phyloP scores from a whole-genome alignment of 495 filamentous ascomycete genomes.

The Tuber borchii region DNA sequence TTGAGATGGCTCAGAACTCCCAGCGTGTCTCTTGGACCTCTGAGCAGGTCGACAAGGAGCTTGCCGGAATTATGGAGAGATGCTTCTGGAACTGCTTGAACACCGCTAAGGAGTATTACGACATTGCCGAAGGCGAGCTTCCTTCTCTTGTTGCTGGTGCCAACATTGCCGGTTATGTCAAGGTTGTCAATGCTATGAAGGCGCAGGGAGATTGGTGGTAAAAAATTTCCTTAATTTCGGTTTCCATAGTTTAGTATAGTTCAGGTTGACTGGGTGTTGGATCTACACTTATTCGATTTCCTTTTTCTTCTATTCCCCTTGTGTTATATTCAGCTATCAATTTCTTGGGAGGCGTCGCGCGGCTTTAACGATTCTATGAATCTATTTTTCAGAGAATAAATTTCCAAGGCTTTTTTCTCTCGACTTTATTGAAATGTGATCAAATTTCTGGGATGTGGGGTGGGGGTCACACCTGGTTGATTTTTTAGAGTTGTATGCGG shows the following conservation, averaged over 20 bases:
- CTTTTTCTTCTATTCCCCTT: neutral
- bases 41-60: slow-evolving; percentile 85
- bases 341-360: neutral
- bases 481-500: neutral
- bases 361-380: neutral
- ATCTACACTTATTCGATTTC: neutral
- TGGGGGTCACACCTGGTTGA: neutral
- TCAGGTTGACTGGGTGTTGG: neutral
- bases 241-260: neutral
- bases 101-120: slow-evolving; percentile 82
- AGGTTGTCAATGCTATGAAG: slow-evolving; percentile 90
- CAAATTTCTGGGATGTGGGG: neutral
- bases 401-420: neutral
- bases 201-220: slow-evolving; percentile 97
- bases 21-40: slow-evolving; percentile 72
- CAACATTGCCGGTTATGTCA: slow-evolving; percentile 96
- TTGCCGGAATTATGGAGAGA: slow-evolving; percentile 88
- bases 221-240: slow-evolving; percentile 15
- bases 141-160: slow-evolving; percentile 84
- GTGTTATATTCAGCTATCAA: neutral
- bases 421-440: neutral
- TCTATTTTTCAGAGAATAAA: neutral
- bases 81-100: slow-evolving; percentile 88
- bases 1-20: slow-evolving; percentile 99
- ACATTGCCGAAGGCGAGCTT: slow-evolving; percentile 68